These are phyloP conservation scores for Westerdykella ornata DNA, from an alignment of 2,329 filamentous ascomycete species.

Conservation along the genomic window DNA sequence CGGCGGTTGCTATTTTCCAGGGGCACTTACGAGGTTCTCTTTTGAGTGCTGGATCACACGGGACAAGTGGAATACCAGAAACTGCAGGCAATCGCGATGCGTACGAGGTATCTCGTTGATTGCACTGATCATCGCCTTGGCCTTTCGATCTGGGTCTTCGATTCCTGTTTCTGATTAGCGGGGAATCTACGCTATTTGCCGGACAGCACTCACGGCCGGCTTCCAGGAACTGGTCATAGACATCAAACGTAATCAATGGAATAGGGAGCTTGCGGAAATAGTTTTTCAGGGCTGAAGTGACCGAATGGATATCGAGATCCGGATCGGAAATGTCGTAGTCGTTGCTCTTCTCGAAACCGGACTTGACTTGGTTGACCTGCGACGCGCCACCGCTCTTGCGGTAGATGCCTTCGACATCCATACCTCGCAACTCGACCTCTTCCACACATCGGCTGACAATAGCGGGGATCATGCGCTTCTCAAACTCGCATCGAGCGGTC, in stretches of 20 bases:
- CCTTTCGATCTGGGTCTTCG: slow-evolving; percentile 45
- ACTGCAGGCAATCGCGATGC: slow-evolving; percentile 85
- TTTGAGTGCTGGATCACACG: slow-evolving; percentile 75
- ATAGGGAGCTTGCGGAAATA: slow-evolving; percentile 91
- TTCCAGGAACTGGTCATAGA: slow-evolving; percentile 84
- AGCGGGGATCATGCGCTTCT: slow-evolving; percentile 80
- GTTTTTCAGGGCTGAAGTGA: slow-evolving; percentile 92
- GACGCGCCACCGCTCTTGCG: slow-evolving; percentile 92
- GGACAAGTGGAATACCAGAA: slow-evolving; percentile 86
- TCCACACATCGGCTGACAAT: slow-evolving; percentile 92
- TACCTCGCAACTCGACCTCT: slow-evolving; percentile 90
- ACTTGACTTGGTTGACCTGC: slow-evolving; percentile 82
- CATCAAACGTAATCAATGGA: slow-evolving; percentile 83
- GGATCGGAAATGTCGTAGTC: slow-evolving; percentile 92
- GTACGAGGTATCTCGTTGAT: slow-evolving; percentile 73
- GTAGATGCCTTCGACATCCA: slow-evolving; percentile 97
- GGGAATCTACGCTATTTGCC: too few relatives aligned
- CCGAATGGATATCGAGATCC: slow-evolving; percentile 88
- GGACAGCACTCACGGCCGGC: slow-evolving; percentile 56
- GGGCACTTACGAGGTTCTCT: slow-evolving; percentile 68
- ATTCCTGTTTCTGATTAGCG: slow-evolving; percentile 46
- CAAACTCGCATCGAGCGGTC: slow-evolving; percentile 74
- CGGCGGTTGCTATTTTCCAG: not conserved
- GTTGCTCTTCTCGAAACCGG: slow-evolving; percentile 79
- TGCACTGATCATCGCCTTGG: slow-evolving; percentile 60